Percentiles rank a stretch among this genome's conserved stretches.
phyloP scores from a whole-genome alignment of 305 asterid genomes.

The Plantago coronopus region DNA sequence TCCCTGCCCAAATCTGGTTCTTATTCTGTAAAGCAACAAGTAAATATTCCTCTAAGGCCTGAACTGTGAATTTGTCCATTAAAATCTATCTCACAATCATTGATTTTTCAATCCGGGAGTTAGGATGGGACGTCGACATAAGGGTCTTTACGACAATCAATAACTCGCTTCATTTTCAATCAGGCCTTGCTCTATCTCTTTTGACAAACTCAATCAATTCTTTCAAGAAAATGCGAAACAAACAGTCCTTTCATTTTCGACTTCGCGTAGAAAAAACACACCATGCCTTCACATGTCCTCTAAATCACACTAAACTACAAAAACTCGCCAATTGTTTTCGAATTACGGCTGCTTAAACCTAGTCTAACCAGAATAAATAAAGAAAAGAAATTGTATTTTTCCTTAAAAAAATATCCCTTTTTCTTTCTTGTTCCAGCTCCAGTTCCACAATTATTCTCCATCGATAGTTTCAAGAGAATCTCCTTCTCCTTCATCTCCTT shows the following conservation, averaged over 20 bases:
- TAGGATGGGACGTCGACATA: no score
- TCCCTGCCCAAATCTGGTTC: no score
- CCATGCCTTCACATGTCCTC: slow-evolving; percentile 4
- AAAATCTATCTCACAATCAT: no score
- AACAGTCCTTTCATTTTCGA: neutral
- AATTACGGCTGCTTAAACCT: neutral
- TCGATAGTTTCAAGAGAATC: slow-evolving; percentile 1
- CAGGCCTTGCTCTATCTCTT: no score
- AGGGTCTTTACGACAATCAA: no score
- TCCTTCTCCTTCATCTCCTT: neutral
- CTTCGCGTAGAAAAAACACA: neutral
- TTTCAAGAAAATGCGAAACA: slow-evolving; percentile 1
- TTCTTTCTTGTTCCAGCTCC: neutral
- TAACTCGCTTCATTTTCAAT: no score
- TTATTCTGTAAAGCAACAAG: no score
- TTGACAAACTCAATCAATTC: no score
- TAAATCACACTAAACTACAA: neutral
- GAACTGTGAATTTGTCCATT: no score
- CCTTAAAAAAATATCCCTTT: neutral
- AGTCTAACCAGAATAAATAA: slow-evolving; percentile 1
- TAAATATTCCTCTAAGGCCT: no score
- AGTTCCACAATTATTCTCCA: neutral
- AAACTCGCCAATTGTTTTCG: neutral
- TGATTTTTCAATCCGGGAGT: no score
- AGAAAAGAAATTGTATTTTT: neutral